Evolutionary conservation across 805 yeast species (phyloP).

Genomic region (Lachancea cidri): DNA sequence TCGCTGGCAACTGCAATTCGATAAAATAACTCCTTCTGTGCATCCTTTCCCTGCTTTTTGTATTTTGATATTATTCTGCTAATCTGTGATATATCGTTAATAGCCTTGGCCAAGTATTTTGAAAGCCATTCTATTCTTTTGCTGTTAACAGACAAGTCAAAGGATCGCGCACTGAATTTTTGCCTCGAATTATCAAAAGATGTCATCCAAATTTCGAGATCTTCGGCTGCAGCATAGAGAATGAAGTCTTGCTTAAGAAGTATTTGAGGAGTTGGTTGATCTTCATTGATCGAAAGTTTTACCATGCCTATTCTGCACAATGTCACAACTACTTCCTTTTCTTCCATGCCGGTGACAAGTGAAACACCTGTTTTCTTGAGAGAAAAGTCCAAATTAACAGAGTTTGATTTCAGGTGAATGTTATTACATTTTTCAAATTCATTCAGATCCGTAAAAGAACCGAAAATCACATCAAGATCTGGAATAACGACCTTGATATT

Average conservation of each 20-base stretch:
- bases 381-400: background rate
- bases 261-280: background rate
- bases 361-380: background rate
- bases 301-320: background rate
- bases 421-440: background rate
- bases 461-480: background rate
- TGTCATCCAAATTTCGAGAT: slow-evolving; percentile 28
- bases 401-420: background rate
- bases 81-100: slow-evolving; percentile 9
- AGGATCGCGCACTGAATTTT: slow-evolving; percentile 27
- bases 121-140: slow-evolving; percentile 35
- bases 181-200: slow-evolving; percentile 14
- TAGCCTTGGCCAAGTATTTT: slow-evolving; percentile 15
- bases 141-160: slow-evolving; percentile 30
- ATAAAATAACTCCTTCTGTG: slow-evolving; percentile 37
- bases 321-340: background rate
- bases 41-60: slow-evolving; percentile 10
- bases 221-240: slow-evolving; percentile 23
- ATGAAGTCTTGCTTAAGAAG: slow-evolving; percentile 13
- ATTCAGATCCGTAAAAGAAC: background rate
- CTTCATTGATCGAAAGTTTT: background rate
- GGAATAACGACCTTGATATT: slow-evolving; percentile 1
- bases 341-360: background rate
- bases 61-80: slow-evolving; percentile 6
- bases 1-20: slow-evolving; percentile 45